Evolutionary conservation across 2,329 filamentous ascomycete genomes (phyloP).

Genomic region (Fusarium temperatum): DNA sequence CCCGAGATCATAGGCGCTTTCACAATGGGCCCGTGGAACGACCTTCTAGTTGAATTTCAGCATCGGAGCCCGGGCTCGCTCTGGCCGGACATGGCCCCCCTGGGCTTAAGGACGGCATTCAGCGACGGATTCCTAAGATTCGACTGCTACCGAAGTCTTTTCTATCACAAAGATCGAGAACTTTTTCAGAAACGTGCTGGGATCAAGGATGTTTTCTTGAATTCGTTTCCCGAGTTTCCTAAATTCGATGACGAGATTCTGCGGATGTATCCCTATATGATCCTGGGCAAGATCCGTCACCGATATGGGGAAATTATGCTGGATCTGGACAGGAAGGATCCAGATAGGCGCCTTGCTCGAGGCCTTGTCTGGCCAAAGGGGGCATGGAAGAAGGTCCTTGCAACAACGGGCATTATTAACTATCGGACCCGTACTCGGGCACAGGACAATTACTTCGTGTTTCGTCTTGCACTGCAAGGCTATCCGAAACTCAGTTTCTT

Average conservation of each 20-base stretch:
- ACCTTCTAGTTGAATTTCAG: too few species aligned
- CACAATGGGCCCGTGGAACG: too few species aligned
- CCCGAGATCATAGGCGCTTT: fast-evolving
- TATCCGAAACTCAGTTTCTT: background rate
- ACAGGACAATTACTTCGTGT: fast-evolving
- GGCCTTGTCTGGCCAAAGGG: too few species aligned
- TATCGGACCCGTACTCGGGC: background rate
- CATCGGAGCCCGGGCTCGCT: too few species aligned
- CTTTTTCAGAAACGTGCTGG: fast-evolving
- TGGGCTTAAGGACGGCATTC: background rate
- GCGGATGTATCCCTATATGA: background rate
- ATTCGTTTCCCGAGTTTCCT: background rate
- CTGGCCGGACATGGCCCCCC: background rate
- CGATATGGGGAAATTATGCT: too few species aligned
- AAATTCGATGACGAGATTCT: background rate
- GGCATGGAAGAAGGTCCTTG: too few species aligned
- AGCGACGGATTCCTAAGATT: background rate
- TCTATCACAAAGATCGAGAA: fast-evolving
- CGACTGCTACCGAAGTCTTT: fast-evolving
- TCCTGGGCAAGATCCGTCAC: fast-evolving
- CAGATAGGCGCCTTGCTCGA: too few species aligned
- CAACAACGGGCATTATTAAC: too few species aligned
- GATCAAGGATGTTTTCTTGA: background rate
- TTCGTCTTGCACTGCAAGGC: background rate
- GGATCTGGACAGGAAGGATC: too few species aligned